Evolutionary conservation across 139 green algal genomes (phyloP).

Genomic region (Closterium sp.): DNA sequence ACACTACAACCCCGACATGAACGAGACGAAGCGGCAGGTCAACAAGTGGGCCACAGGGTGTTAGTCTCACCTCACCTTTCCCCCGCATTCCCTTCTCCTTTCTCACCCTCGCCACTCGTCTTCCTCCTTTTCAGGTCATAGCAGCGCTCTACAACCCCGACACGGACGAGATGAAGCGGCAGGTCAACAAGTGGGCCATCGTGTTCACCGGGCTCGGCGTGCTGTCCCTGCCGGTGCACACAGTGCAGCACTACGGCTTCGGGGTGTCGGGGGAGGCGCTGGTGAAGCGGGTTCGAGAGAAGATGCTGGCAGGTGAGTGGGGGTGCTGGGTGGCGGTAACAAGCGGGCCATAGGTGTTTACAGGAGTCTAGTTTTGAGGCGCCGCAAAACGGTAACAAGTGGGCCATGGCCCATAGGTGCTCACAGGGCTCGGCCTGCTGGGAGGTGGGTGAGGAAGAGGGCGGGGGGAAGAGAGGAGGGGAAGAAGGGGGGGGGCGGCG

Average conservation of each 20-base stretch:
- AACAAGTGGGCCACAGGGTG: background rate
- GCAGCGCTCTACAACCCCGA: background rate
- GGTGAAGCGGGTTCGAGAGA: constrained; percentile 34
- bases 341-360: too few species aligned
- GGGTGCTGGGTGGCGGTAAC: background rate
- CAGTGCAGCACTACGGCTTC: constrained; percentile 18
- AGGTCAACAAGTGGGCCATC: constrained; percentile 1
- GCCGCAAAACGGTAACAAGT: too few species aligned
- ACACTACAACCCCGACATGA: background rate
- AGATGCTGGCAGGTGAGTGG: constrained; percentile 17
- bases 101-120: background rate
- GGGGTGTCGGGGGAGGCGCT: constrained; percentile 13
- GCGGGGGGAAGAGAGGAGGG: too few species aligned
- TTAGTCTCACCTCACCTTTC: background rate
- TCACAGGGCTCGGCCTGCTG: too few species aligned
- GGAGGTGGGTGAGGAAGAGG: too few species aligned
- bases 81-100: background rate
- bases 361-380: too few species aligned
- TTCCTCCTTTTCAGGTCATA: background rate
- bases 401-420: too few species aligned
- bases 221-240: background rate
- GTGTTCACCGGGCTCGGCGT: constrained; percentile 8
- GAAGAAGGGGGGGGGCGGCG: too few species aligned
- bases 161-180: background rate
- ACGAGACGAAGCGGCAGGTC: background rate